These are phyloP conservation scores for Ustilago trichophora DNA, from an alignment of 1,284 basidiomycete species.

Conservation along the genomic window DNA sequence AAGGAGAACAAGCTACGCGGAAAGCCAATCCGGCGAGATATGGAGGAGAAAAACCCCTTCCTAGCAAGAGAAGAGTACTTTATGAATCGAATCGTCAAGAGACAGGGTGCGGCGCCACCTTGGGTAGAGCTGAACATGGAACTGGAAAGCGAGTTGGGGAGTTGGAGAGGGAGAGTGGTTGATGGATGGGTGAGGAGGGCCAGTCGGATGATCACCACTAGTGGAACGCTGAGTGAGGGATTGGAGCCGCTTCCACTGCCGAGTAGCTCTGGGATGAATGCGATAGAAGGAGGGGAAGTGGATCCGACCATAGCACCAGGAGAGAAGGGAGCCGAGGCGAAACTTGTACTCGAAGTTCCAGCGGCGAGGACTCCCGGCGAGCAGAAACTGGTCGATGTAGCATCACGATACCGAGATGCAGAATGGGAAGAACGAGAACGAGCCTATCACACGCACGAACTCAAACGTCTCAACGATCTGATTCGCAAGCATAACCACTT, in stretches of 20 bases:
- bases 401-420: constrained; percentile 73
- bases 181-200: constrained; percentile 75
- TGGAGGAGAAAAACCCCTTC: constrained; percentile 79
- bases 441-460: constrained; percentile 39
- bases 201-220: constrained; percentile 71
- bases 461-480: constrained; percentile 52
- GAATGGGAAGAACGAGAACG: constrained; percentile 79
- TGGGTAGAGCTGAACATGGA: constrained; percentile 86
- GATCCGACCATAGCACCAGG: neutral
- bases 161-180: constrained; percentile 75
- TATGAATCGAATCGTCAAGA: constrained; percentile 87
- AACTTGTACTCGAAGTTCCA: neutral
- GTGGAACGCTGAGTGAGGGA: constrained; percentile 66
- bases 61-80: constrained; percentile 67
- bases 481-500: constrained; percentile 56
- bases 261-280: neutral
- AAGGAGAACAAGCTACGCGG: constrained; percentile 79
- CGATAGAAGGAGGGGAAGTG: constrained; percentile 52
- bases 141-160: constrained; percentile 72
- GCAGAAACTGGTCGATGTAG: constrained; percentile 39
- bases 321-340: neutral
- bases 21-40: constrained; percentile 73
- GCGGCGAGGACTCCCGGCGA: constrained; percentile 2
- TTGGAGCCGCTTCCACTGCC: constrained; percentile 63
- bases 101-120: constrained; percentile 84